A percentile compares a stretch with the other conserved stretches of the same genome.
These are phyloP conservation scores for Chaetomium fimeti DNA, from an alignment of 495 filamentous ascomycete genomes.

Conservation along the genomic window DNA sequence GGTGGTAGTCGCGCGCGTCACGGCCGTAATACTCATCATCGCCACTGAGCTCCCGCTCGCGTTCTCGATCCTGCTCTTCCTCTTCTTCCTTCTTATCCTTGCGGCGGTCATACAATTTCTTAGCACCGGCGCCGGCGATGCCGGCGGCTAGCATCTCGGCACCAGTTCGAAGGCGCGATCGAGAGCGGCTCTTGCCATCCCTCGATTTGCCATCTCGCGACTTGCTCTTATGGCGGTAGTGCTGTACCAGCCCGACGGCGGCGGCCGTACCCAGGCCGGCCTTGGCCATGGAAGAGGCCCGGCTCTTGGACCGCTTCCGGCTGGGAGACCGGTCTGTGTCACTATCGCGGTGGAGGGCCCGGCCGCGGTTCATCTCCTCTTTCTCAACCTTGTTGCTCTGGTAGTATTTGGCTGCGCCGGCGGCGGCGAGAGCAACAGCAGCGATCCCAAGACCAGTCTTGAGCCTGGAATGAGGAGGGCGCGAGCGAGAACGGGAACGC, in stretches of 20 bases:
- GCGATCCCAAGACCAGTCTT: constrained; percentile 74
- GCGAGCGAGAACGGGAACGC: constrained; percentile 56
- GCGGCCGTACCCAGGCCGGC: constrained; percentile 77
- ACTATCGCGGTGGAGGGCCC: constrained; percentile 61
- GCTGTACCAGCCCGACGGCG: constrained; percentile 71
- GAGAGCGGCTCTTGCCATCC: constrained; percentile 57
- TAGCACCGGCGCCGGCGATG: constrained; percentile 72
- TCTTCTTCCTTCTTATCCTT: constrained; percentile 46
- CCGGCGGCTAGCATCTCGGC: constrained; percentile 71
- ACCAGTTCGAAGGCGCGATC: constrained; percentile 55
- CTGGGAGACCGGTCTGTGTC: constrained; percentile 39
- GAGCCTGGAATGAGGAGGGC: constrained; percentile 50
- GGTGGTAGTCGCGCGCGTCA: constrained; percentile 28
- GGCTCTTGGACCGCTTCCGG: constrained; percentile 56
- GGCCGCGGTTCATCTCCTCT: constrained; percentile 64
- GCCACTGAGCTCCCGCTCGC: constrained; percentile 35
- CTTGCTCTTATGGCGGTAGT: constrained; percentile 64
- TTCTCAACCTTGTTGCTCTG: constrained; percentile 65
- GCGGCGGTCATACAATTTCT: constrained; percentile 75
- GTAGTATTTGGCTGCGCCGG: constrained; percentile 75
- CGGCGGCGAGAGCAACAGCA: constrained; percentile 70
- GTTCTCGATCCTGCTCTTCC: constrained; percentile 43
- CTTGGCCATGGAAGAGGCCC: constrained; percentile 69
- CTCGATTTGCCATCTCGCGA: constrained; percentile 47
- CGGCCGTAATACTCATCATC: constrained; percentile 34